These are phyloP conservation scores for Coemansia sp. DNA, from an alignment of 192 early-diverging fungal species.

Conservation along the genomic window DNA sequence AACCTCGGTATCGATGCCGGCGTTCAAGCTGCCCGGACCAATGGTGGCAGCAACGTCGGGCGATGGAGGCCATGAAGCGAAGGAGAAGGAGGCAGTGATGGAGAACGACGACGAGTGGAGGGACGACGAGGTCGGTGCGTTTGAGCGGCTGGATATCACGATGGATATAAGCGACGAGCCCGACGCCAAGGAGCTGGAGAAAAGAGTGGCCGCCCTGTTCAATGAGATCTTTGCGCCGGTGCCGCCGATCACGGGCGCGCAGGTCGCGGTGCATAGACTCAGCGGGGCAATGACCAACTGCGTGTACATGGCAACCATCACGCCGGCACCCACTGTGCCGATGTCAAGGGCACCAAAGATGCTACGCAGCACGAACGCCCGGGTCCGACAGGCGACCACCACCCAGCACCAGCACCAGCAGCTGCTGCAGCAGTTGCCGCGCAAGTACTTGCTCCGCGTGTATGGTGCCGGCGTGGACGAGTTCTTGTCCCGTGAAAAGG, in stretches of 20 bases:
- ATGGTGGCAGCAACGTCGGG: not conserved
- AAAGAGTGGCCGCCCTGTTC: conserved; percentile 33
- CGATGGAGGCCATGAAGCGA: not conserved
- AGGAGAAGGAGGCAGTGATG: not conserved
- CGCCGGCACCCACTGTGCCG: conserved; percentile 23
- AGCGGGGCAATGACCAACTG: conserved; percentile 77
- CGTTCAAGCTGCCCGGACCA: conserved; percentile 15
- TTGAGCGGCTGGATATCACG: conserved; percentile 25
- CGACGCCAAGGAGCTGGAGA: conserved; percentile 10
- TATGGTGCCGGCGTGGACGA: conserved; percentile 82
- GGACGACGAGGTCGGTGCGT: conserved; percentile 15
- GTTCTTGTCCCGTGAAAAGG: conserved; percentile 74
- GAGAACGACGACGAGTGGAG: conserved; percentile 21
- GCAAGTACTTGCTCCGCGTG: conserved; percentile 65
- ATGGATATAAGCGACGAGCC: conserved; percentile 44
- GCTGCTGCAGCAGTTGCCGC: conserved; percentile 8
- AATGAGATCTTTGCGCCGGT: conserved; percentile 32
- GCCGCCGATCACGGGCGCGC: conserved; percentile 6
- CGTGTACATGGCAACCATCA: conserved; percentile 43
- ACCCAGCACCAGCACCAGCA: not conserved
- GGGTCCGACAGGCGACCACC: not conserved
- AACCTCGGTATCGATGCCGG: conserved; percentile 1
- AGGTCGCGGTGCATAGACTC: conserved; percentile 53
- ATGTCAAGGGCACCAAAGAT: conserved; percentile 8
- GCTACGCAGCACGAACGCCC: not conserved